Percentiles rank a stretch among this genome's conserved stretches.
Evolutionary conservation across 2,329 filamentous ascomycete genomes (phyloP).

Genomic region (Cyphellophora attinorum): DNA sequence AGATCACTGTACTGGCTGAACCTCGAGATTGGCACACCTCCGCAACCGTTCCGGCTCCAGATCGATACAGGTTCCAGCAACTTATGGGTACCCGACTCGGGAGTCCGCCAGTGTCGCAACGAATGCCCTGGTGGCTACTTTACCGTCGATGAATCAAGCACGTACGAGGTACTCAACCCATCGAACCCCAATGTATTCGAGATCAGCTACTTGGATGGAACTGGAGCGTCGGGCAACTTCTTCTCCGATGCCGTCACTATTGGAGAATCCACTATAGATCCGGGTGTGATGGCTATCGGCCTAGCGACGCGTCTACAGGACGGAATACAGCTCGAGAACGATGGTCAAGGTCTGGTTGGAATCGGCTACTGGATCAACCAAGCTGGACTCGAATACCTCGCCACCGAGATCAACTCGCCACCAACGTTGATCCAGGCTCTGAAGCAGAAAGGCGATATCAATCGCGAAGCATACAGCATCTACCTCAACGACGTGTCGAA

Average conservation of each 20-base stretch:
- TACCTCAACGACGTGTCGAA: constrained; percentile 10
- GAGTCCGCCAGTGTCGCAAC: not conserved
- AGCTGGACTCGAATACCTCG: not conserved
- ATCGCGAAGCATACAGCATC: constrained; percentile 9
- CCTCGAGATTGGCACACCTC: constrained; percentile 10
- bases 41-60: constrained; percentile 9
- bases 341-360: constrained; percentile 52
- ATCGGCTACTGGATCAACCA: constrained; percentile 29
- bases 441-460: constrained; percentile 5
- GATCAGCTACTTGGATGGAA: constrained; percentile 77
- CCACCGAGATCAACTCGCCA: not conserved
- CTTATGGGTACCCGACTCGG: constrained; percentile 10
- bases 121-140: not conserved
- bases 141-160: constrained; percentile 48
- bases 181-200: constrained; percentile 65
- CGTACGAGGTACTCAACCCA: constrained; percentile 62
- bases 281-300: constrained; percentile 39
- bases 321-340: constrained; percentile 38
- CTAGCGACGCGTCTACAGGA: constrained; percentile 46
- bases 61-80: constrained; percentile 14
- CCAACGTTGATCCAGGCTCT: not conserved
- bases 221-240: constrained; percentile 68
- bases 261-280: not conserved
- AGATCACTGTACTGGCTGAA: constrained; percentile 1
- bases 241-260: constrained; percentile 52